Conservation (phyloP, 352 stramenopile genomes). For the Phytophthora aleatoria region DNA sequence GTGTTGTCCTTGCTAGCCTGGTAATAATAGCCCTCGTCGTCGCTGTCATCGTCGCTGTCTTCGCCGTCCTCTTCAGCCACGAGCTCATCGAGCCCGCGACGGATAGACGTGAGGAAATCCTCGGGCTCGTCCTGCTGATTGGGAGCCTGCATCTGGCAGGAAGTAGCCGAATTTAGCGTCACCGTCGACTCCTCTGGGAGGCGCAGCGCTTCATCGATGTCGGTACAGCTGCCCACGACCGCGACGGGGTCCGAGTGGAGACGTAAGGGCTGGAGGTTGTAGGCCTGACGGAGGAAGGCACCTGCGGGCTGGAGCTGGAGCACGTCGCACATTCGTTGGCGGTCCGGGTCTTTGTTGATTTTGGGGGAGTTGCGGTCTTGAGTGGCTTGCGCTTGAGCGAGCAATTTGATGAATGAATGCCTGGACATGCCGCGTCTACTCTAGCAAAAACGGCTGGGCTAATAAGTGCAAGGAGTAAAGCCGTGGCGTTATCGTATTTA, state of each 20-base stretch:
- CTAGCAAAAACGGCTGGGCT: conserved; percentile 10
- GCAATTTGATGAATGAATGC: conserved; percentile 31
- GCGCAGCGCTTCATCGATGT: conserved; percentile 34
- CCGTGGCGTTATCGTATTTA: conserved; percentile 19
- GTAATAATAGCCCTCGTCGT: conserved; percentile 40
- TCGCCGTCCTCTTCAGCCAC: conserved; percentile 21
- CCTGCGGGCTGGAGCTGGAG: conserved; percentile 39
- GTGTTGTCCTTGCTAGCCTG: conserved; percentile 38
- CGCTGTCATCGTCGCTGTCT: conserved; percentile 28
- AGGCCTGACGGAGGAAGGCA: conserved; percentile 34
- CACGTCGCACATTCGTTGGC: conserved; percentile 34
- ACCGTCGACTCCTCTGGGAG: conserved; percentile 4
- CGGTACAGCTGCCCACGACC: conserved; percentile 30
- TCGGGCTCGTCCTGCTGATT: conserved; percentile 28
- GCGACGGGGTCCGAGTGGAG: conserved; percentile 23
- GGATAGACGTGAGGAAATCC: conserved; percentile 41
- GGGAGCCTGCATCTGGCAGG: not conserved
- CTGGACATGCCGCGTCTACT: conserved; percentile 26
- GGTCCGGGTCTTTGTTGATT: not conserved
- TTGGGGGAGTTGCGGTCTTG: conserved; percentile 1
- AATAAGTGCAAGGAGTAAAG: conserved; percentile 16
- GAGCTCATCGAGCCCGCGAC: conserved; percentile 38
- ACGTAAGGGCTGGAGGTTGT: conserved; percentile 3
- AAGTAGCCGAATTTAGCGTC: not conserved
- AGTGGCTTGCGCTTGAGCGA: conserved; percentile 22